Conservation (phyloP, 345 rosid species). For the Lenwebbia sp. region DNA sequence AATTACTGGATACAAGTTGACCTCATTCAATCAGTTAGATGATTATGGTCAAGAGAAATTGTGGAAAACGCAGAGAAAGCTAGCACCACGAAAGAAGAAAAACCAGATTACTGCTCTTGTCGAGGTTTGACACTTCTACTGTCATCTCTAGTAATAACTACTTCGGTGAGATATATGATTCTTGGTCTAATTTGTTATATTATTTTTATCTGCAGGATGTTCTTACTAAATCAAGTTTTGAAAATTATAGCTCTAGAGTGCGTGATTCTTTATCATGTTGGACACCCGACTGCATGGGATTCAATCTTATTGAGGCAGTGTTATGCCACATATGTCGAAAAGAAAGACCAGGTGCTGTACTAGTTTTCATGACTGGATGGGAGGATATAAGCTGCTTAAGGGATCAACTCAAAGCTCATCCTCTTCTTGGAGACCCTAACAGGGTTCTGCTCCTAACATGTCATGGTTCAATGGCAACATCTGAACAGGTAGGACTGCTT, state of each 20-base stretch:
- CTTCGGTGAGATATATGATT: background rate
- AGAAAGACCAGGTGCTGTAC: constrained; percentile 87
- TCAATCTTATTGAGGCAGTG: constrained; percentile 92
- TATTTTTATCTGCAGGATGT: constrained; percentile 58
- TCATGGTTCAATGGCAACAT: constrained; percentile 98
- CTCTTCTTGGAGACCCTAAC: constrained; percentile 95
- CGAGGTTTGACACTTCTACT: constrained; percentile 46
- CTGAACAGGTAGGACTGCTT: constrained; percentile 63
- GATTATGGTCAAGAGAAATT: constrained; percentile 96
- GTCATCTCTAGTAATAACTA: background rate
- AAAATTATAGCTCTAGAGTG: constrained; percentile 64
- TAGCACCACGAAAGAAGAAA: constrained; percentile 83
- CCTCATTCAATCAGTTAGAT: constrained; percentile 91
- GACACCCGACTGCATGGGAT: constrained; percentile 93
- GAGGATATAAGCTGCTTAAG: constrained; percentile 88
- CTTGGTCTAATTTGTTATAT: background rate
- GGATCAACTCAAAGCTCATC: constrained; percentile 96
- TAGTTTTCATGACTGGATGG: constrained; percentile 99
- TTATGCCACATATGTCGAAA: constrained; percentile 94
- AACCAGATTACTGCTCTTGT: constrained; percentile 86
- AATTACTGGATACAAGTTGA: constrained; percentile 80
- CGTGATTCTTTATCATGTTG: constrained; percentile 87
- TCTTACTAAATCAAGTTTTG: constrained; percentile 77
- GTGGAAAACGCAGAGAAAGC: constrained; percentile 94
- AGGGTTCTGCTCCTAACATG: constrained; percentile 82